These are phyloP conservation scores for Boletus reticuloceps DNA, from an alignment of 768 basidiomycete genomes.

Conservation along the genomic window DNA sequence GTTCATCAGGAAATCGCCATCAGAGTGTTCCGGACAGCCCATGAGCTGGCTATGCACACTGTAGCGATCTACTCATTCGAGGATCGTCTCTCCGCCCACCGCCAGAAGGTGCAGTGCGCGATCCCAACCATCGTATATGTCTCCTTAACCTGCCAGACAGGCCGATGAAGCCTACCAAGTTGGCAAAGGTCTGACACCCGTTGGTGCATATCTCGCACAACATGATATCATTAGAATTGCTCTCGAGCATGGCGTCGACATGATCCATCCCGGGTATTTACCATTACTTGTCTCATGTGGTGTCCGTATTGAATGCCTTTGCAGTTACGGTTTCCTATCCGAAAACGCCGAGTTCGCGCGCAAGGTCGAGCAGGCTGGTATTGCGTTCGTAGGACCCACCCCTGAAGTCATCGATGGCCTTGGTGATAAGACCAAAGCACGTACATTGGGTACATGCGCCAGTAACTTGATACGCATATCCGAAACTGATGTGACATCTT, in stretches of 20 bases:
- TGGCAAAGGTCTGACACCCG: constrained; percentile 93
- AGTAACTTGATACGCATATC: neutral
- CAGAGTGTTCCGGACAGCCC: constrained; percentile 96
- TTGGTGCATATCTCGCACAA: constrained; percentile 95
- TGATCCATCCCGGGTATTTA: constrained; percentile 95
- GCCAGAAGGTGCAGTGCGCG: constrained; percentile 79
- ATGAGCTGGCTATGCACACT: constrained; percentile 98
- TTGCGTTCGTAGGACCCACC: constrained; percentile 94
- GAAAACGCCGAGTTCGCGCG: constrained; percentile 97
- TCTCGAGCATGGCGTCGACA: constrained; percentile 98
- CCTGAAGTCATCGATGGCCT: constrained; percentile 97
- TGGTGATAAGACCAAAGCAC: constrained; percentile 98
- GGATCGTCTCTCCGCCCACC: constrained; percentile 94
- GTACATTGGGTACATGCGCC: constrained; percentile 64
- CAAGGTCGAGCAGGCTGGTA: constrained; percentile 96
- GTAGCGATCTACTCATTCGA: constrained; percentile 98
- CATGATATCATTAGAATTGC: constrained; percentile 96
- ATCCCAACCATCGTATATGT: constrained; percentile 28
- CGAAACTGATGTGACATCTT: constrained; percentile 4
- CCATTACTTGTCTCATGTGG: neutral
- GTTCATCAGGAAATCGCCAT: constrained; percentile 90
- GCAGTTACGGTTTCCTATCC: constrained; percentile 93
- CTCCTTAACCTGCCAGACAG: constrained; percentile 38
- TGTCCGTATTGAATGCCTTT: constrained; percentile 3
- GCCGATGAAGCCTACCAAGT: constrained; percentile 99